Evolutionary conservation across 306 rosid species (phyloP), one percentile per base, ranked within the genome.

Genomic region (Rosa multiflora): DNA sequence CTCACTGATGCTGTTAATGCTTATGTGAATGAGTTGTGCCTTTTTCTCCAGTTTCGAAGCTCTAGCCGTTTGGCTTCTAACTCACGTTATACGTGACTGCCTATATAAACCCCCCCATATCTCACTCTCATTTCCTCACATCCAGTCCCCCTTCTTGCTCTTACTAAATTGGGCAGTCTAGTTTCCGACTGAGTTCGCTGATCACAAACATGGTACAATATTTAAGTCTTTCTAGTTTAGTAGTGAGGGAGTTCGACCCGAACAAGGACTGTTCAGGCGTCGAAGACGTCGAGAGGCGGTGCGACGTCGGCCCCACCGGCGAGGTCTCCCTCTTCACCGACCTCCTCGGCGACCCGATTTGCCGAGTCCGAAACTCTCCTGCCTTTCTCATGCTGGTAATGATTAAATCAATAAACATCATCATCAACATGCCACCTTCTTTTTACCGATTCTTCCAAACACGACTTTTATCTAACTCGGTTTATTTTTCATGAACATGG

Each of bases 361-460:
- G 96, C 91, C 82, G 99, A 83, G 97, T 95, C 86, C 99, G 99
- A 67, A 84, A 95, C 86, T 93, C 99, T 10, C 99, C 99, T 55
- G 89, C 97, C 56, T 95, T 83, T 67, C 91, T 80, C 82, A 93
- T 95, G 99, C 94, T 95, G 94, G 99, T 94, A 89, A 35, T 32
- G 37, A 26, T 44, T 32, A 32, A 63, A 29, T 6, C 14, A 64
- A 29, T 5, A 11, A 15, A 4, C 44, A 21, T 32, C 10, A 4
- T 29, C 68, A 29, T 2, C 61, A 55, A 56, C 29, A 61, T 61
- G 40, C 39, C 18, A 32, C 17, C 20, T 62, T 59, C 26, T 6
- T 6, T 2, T 8, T 21, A 12, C 26, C 12, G 5, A 26, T n/a
- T 58, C 15, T 6, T 32, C 53, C 17, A 59, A 26, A 61, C 68